phyloP scores from a whole-genome alignment of 306 rosid genomes.

The Vigna radiata region DNA sequence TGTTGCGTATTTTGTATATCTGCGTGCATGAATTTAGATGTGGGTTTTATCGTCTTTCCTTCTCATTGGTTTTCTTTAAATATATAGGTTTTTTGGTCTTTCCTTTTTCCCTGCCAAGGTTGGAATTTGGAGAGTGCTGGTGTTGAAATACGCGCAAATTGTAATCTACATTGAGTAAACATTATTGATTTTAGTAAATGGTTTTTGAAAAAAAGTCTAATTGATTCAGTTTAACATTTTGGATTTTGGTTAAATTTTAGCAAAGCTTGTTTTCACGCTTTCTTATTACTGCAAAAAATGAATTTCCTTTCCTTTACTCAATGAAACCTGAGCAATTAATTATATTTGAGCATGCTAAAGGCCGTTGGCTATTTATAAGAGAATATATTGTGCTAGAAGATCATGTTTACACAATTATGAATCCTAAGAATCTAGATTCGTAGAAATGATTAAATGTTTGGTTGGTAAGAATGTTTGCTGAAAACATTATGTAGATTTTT shows the following conservation, averaged over 20 bases:
- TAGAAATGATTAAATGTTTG: too few relatives aligned
- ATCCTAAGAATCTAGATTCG: too few relatives aligned
- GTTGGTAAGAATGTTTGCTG: too few relatives aligned
- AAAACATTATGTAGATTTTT: too few relatives aligned
- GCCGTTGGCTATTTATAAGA: background rate
- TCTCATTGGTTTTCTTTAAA: constrained; percentile 36
- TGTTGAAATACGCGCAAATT: constrained; percentile 59
- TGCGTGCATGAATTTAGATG: constrained; percentile 75
- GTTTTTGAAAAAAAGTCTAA: constrained; percentile 46
- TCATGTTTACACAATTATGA: too few relatives aligned
- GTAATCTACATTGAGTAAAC: constrained; percentile 59
- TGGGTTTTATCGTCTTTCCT: constrained; percentile 45
- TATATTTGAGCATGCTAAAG: background rate
- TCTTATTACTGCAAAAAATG: background rate
- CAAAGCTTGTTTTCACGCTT: constrained; percentile 11
- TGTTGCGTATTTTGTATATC: constrained; percentile 83
- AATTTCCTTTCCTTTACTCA: background rate
- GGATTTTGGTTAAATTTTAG: background rate
- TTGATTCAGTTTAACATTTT: constrained; percentile 35
- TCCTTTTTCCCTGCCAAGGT: constrained; percentile 41
- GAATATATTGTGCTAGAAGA: too few relatives aligned
- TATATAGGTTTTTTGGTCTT: constrained; percentile 40
- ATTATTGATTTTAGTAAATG: constrained; percentile 57
- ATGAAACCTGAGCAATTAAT: too few relatives aligned
- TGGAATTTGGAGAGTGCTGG: constrained; percentile 59